Percentiles rank a stretch among this genome's conserved stretches.
These are phyloP conservation scores for Dryas integrifolia DNA, from an alignment of 331 rosid genomes.

Conservation along the genomic window DNA sequence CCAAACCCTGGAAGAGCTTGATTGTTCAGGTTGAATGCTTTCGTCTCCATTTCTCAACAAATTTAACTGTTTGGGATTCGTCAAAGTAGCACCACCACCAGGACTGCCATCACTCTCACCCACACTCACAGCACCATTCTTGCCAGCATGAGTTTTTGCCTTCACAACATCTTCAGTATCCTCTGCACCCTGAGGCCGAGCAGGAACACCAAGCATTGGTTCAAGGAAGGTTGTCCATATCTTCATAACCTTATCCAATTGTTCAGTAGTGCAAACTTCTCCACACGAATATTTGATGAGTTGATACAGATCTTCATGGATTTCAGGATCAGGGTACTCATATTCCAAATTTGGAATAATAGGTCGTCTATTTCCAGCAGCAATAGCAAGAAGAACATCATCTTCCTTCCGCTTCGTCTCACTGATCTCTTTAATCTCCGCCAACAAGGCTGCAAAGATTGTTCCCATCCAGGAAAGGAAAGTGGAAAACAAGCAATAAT, in stretches of 20 bases:
- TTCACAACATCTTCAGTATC: slow-evolving; percentile 85
- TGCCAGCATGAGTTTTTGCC: slow-evolving; percentile 49
- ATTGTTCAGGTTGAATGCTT: slow-evolving; percentile 60
- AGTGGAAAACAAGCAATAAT: background rate
- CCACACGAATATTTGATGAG: slow-evolving; percentile 90
- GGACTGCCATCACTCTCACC: slow-evolving; percentile 72
- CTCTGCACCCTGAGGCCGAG: slow-evolving; percentile 81
- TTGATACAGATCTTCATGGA: slow-evolving; percentile 94
- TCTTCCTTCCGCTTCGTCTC: slow-evolving; percentile 96
- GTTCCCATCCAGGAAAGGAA: background rate
- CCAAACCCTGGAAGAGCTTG: slow-evolving; percentile 69
- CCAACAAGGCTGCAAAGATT: slow-evolving; percentile 66
- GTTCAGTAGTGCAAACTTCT: slow-evolving; percentile 91
- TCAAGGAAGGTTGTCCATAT: slow-evolving; percentile 93
- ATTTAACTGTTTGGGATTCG: slow-evolving; percentile 53
- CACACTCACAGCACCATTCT: slow-evolving; percentile 44
- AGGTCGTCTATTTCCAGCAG: slow-evolving; percentile 92
- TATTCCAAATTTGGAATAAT: slow-evolving; percentile 88
- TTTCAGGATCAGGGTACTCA: slow-evolving; percentile 70
- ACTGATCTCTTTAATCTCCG: slow-evolving; percentile 93
- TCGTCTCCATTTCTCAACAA: slow-evolving; percentile 66
- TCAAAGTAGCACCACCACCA: slow-evolving; percentile 45
- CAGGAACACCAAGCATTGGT: slow-evolving; percentile 86
- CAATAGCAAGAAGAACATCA: slow-evolving; percentile 86
- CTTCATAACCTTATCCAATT: slow-evolving; percentile 91